A percentile compares a stretch with the other conserved stretches of the same genome.
phyloP scores from a whole-genome alignment of 192 early-diverging fungal species.

The Cetraspora pellucida region DNA sequence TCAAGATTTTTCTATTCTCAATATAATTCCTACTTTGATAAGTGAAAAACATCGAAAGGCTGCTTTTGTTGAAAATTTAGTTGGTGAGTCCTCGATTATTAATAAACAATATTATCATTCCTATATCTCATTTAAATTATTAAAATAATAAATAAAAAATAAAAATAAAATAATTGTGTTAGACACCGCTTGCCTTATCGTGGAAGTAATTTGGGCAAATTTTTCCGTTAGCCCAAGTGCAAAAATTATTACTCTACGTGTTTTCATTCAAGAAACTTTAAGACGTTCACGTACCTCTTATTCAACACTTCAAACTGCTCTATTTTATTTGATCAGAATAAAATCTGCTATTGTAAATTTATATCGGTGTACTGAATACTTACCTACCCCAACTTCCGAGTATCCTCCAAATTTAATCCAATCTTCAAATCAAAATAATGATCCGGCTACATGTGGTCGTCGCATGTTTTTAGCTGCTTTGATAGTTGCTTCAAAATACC shows the following conservation, averaged over 20 bases:
- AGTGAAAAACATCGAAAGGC: constrained; percentile 32
- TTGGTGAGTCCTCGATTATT: neutral
- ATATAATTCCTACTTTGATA: constrained; percentile 28
- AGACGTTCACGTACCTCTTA: constrained; percentile 76
- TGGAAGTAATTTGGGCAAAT: constrained; percentile 58
- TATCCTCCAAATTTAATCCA: neutral
- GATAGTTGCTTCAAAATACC: constrained; percentile 87
- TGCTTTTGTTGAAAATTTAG: constrained; percentile 28
- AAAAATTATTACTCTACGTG: constrained; percentile 55
- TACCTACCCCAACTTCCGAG: constrained; percentile 10
- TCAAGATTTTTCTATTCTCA: constrained; percentile 24
- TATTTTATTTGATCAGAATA: constrained; percentile 69
- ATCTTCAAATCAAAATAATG: constrained; percentile 29
- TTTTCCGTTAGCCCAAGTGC: constrained; percentile 33
- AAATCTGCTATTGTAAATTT: constrained; percentile 25
- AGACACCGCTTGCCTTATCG: constrained; percentile 59
- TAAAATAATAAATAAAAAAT: no score
- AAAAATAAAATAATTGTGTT: no score
- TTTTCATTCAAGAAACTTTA: constrained; percentile 75
- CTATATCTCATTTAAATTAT: neutral
- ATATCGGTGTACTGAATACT: constrained; percentile 14
- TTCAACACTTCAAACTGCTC: constrained; percentile 77
- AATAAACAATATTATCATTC: neutral
- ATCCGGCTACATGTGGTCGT: constrained; percentile 58
- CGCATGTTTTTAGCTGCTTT: constrained; percentile 84